Conservation (phyloP, 345 rosid genomes). For the Gossypium thurberi region DNA sequence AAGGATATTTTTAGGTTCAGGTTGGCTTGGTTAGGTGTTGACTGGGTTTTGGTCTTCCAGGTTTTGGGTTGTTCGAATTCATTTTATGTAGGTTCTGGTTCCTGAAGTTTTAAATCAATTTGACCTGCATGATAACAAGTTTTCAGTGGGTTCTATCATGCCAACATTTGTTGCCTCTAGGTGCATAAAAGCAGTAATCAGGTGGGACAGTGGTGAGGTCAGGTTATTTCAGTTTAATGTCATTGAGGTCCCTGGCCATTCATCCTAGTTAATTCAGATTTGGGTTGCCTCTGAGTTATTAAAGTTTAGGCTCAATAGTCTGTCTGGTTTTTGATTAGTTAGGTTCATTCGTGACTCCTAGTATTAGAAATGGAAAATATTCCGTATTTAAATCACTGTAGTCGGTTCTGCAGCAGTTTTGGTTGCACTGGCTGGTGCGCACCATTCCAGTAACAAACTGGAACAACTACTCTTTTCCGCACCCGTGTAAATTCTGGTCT, state of each 20-base stretch:
- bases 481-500: too few relatives aligned
- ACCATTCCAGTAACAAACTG: too few relatives aligned
- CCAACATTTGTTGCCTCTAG: neutral
- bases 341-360: neutral
- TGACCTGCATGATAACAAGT: neutral
- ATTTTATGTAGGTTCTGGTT: neutral
- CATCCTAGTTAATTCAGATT: neutral
- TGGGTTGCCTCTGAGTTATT: neutral
- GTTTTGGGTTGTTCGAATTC: neutral
- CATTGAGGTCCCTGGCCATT: neutral
- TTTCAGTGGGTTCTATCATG: neutral
- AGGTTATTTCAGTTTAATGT: neutral
- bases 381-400: too few relatives aligned
- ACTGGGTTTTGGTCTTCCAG: neutral
- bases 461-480: too few relatives aligned
- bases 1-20: neutral
- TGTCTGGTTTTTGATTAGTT: neutral
- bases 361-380: neutral
- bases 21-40: neutral
- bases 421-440: too few relatives aligned
- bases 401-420: too few relatives aligned
- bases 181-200: neutral
- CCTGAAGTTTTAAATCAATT: neutral
- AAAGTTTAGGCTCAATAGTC: neutral
- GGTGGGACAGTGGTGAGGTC: neutral